These are phyloP conservation scores for Cystobasidium slooffiae DNA, from an alignment of 1,284 basidiomycete genomes.

Conservation along the genomic window DNA sequence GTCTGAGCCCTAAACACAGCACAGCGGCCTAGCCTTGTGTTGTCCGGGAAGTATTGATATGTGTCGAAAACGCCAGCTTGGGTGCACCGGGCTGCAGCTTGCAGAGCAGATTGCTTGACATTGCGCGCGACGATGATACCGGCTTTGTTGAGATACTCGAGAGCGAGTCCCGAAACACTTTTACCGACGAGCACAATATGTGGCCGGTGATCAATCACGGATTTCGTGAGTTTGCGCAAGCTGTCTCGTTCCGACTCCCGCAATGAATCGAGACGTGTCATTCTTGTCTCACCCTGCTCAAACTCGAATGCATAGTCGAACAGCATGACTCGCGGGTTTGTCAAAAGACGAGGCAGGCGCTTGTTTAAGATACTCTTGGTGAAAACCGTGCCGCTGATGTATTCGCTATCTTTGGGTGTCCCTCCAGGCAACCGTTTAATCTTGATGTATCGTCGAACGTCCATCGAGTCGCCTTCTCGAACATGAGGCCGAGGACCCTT, in stretches of 20 bases:
- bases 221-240: conserved; percentile 81
- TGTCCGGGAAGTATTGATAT: conserved; percentile 88
- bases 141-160: conserved; percentile 84
- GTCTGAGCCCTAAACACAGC: conserved; percentile 87
- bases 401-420: conserved; percentile 87
- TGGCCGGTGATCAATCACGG: conserved; percentile 87
- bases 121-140: conserved; percentile 89
- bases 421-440: conserved; percentile 99
- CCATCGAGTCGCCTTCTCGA: conserved; percentile 75
- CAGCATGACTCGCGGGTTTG: conserved; percentile 85
- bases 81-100: conserved; percentile 88
- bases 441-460: conserved; percentile 93
- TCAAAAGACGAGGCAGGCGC: conserved; percentile 61
- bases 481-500: conserved; percentile 57
- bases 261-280: conserved; percentile 90
- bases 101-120: conserved; percentile 85
- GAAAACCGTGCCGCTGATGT: conserved; percentile 94
- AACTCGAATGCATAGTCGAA: conserved; percentile 96
- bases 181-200: conserved; percentile 92
- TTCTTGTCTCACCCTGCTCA: conserved; percentile 86
- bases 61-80: conserved; percentile 94
- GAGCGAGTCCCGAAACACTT: conserved; percentile 86
- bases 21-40: conserved; percentile 89
- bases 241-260: conserved; percentile 94
- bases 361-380: conserved; percentile 98